Percentiles rank a stretch among this genome's conserved stretches.
phyloP scores from a whole-genome alignment of 148 eudicot species.

The Agrostemma githago region DNA sequence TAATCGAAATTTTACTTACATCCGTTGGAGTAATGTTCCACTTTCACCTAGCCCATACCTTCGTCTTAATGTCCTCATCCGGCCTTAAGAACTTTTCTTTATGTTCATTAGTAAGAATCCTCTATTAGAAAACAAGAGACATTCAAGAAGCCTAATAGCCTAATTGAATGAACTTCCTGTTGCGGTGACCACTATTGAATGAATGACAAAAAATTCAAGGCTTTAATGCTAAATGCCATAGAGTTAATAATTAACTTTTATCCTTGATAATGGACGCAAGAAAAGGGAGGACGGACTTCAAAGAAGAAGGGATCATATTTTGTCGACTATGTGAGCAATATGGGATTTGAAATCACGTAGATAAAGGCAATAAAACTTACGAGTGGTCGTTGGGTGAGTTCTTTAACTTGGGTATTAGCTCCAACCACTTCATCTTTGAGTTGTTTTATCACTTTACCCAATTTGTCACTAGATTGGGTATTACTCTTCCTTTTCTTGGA shows the following conservation, averaged over 20 bases:
- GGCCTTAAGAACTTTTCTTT: too few relatives aligned
- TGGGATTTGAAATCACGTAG: background rate
- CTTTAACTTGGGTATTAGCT: conserved; percentile 33
- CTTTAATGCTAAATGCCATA: background rate
- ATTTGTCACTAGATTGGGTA: conserved; percentile 30
- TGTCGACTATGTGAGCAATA: background rate
- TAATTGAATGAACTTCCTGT: too few relatives aligned
- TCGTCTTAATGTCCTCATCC: too few relatives aligned
- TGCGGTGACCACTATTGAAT: background rate
- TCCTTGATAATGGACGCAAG: background rate
- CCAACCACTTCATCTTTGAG: conserved; percentile 15
- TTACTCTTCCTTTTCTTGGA: conserved; percentile 23
- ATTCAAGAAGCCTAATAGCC: background rate
- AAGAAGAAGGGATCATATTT: background rate
- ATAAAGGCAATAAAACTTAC: conserved; percentile 52
- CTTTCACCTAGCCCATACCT: too few relatives aligned
- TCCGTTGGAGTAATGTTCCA: too few relatives aligned
- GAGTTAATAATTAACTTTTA: background rate
- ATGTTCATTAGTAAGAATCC: too few relatives aligned
- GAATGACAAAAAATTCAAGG: background rate
- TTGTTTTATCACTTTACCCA: conserved; percentile 17
- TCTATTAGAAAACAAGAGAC: too few relatives aligned
- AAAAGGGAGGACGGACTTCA: background rate
- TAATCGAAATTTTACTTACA: too few relatives aligned
- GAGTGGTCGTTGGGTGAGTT: conserved; percentile 60